Percentiles rank a stretch among this genome's conserved stretches.
Evolutionary conservation across 495 filamentous ascomycete genomes (phyloP).

Genomic region (Schizothecium vesticola): DNA sequence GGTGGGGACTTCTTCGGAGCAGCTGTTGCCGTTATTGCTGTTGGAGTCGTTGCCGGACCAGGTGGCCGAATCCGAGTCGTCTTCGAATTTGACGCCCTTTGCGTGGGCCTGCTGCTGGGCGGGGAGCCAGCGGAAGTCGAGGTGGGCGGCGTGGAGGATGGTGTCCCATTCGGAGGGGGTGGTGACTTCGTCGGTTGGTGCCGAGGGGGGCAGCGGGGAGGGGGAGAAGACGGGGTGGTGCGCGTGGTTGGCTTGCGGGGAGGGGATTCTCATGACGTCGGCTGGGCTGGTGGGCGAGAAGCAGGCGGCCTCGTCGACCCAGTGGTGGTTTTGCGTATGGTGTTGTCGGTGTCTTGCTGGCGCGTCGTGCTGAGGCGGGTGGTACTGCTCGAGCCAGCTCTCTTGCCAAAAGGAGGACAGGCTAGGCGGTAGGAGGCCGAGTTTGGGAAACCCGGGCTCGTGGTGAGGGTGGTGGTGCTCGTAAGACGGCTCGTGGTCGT

Average conservation of each 20-base stretch:
- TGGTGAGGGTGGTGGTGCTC: background rate
- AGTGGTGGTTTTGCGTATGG: background rate
- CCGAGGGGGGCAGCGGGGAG: background rate
- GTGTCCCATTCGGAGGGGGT: slow-evolving; percentile 17
- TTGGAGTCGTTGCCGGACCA: slow-evolving; percentile 14
- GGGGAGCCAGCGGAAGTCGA: slow-evolving; percentile 11
- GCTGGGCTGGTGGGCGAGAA: background rate
- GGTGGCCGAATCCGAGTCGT: slow-evolving; percentile 26
- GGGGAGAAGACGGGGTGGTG: background rate
- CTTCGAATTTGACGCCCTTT: slow-evolving; percentile 16
- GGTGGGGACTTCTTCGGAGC: slow-evolving; percentile 12
- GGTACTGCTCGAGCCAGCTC: slow-evolving; percentile 13
- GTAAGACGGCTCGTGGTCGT: background rate
- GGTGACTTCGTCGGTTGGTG: background rate
- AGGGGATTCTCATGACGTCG: background rate
- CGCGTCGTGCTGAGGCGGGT: background rate
- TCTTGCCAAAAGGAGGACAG: slow-evolving; percentile 7
- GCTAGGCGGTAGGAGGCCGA: slow-evolving; percentile 1
- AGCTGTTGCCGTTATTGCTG: background rate
- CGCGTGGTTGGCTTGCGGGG: background rate
- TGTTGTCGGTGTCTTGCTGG: background rate
- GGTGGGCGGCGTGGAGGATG: background rate
- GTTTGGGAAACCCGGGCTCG: slow-evolving; percentile 7
- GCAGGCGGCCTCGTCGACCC: background rate
- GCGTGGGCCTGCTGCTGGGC: background rate